These are phyloP conservation scores for Lasiosphaeria hispida DNA, from an alignment of 495 filamentous ascomycete species.

Conservation along the genomic window DNA sequence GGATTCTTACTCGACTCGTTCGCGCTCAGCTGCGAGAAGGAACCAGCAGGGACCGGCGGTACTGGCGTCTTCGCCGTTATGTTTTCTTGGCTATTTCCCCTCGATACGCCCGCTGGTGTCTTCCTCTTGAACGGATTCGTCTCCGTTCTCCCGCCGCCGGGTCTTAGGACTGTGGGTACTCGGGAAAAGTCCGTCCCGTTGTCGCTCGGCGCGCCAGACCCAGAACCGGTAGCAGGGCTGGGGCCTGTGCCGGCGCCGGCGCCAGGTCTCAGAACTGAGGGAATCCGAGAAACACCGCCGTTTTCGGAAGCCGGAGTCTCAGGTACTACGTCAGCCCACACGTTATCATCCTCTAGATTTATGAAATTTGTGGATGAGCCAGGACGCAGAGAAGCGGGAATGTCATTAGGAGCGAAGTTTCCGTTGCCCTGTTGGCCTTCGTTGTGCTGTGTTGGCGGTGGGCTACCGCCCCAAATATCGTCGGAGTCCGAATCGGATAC, in stretches of 20 bases:
- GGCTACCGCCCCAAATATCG: constrained; percentile 34
- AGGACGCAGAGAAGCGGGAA: constrained; percentile 32
- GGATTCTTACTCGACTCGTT: constrained; percentile 49
- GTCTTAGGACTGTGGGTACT: constrained; percentile 36
- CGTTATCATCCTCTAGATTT: constrained; percentile 20
- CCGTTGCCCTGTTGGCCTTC: neutral
- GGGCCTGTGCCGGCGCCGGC: neutral
- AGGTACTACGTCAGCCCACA: constrained; percentile 21
- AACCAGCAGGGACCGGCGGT: constrained; percentile 21
- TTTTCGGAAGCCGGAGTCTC: neutral
- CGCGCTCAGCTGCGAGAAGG: constrained; percentile 39
- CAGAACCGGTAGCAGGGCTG: neutral
- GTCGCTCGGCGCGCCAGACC: constrained; percentile 9
- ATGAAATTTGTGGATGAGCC: constrained; percentile 22
- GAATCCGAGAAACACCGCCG: constrained; percentile 20
- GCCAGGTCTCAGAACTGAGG: constrained; percentile 25
- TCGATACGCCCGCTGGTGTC: neutral
- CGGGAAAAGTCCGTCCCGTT: constrained; percentile 15
- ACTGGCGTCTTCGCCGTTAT: constrained; percentile 4
- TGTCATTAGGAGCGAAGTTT: neutral
- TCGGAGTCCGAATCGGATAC: constrained; percentile 35
- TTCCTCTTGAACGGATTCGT: constrained; percentile 57
- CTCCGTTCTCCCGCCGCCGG: constrained; percentile 36
- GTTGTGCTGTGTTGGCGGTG: constrained; percentile 9
- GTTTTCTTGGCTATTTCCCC: neutral